A percentile compares a stretch with the other conserved stretches of the same genome.
These are phyloP conservation scores for Trametes coccinea DNA, from an alignment of 768 basidiomycete genomes.

Conservation along the genomic window DNA sequence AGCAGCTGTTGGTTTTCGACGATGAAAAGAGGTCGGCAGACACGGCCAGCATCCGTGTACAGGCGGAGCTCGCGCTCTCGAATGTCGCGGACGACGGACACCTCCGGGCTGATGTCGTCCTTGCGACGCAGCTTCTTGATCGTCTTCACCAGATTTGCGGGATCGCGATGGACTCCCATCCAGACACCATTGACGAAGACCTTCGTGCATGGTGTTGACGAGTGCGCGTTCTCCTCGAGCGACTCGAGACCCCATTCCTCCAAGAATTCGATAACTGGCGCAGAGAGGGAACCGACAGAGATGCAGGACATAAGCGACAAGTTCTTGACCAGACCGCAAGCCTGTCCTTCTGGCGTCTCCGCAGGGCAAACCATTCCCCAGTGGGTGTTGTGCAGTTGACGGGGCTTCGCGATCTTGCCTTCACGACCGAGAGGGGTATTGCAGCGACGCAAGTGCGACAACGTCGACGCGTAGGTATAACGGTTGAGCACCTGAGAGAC, in stretches of 20 bases:
- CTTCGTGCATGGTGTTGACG: constrained; percentile 83
- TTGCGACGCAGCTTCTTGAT: constrained; percentile 90
- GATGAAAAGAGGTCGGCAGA: constrained; percentile 96
- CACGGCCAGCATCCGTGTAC: constrained; percentile 96
- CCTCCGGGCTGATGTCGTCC: constrained; percentile 94
- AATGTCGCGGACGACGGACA: constrained; percentile 96
- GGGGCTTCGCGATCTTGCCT: constrained; percentile 98
- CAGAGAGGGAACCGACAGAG: constrained; percentile 94
- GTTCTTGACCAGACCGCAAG: constrained; percentile 99
- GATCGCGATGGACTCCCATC: constrained; percentile 98
- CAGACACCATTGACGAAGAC: constrained; percentile 99
- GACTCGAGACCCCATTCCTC: constrained; percentile 98
- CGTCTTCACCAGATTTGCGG: constrained; percentile 88
- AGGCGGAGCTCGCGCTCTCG: constrained; percentile 91
- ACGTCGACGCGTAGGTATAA: constrained; percentile 97
- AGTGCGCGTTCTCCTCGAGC: constrained; percentile 89
- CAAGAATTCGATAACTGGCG: constrained; percentile 96
- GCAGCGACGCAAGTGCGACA: constrained; percentile 96
- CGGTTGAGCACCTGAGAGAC: constrained; percentile 98
- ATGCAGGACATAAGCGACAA: constrained; percentile 97
- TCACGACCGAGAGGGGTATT: constrained; percentile 98
- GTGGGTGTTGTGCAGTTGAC: constrained; percentile 98
- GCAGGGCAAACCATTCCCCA: constrained; percentile 99
- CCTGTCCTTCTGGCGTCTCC: constrained; percentile 99
- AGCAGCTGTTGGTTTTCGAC: constrained; percentile 88